Base-by-base conservation (phyloP, 2,329 filamentous ascomycete species). In the Aspergillus arachidicola region DNA sequence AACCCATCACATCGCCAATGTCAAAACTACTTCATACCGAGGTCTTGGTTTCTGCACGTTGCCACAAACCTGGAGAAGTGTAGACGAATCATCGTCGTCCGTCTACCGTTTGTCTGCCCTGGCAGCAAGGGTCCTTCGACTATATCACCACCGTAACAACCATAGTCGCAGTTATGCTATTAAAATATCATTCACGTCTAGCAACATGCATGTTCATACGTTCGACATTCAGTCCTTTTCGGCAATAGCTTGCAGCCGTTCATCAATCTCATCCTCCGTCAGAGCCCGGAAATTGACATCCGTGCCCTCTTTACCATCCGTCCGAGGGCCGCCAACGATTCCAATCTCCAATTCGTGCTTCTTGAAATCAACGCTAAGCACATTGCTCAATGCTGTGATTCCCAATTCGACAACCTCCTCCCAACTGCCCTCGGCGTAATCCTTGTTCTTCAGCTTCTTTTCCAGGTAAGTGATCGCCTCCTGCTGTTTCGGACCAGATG, bases 401-500 rank as follows among this genome's bases (percentile, higher is more conserved):
- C 92, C 95, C 73, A 98, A 86, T 85, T 99, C 95, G 57, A 99
- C 94, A 56, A 99, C 95, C 65, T 99, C 95, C 80, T 97, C 92
- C 95, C 95, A 99, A 76, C 84, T 89, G 65, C 95, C 95, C 62
- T 95, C 91, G 41, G 94, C 95, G 73, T 87, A 85, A 75, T 98
- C 94, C 89, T 97, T 97, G 89, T 97, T 97, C 85, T 97, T 97
- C 80, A 99, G 89, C 87, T 98, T 98, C 90, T 98, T 98, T 87
- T 99, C 95, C 63, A 99, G 86, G 80, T 96, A 93, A 82, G 99
- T 99, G 78, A 98, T 88, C 67, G 95, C 95, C 85, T 99, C 95
- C 80, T 99, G 95, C 80, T 97, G 94, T 84, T 99, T 99, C 60
- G 95, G 95, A 6, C 95, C 95, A 9, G 95, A 96, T 59, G 95